Percentiles rank a stretch among this genome's conserved stretches.
These are phyloP conservation scores for Scutellaria minor DNA, from an alignment of 257 asterid genomes.

Conservation along the genomic window DNA sequence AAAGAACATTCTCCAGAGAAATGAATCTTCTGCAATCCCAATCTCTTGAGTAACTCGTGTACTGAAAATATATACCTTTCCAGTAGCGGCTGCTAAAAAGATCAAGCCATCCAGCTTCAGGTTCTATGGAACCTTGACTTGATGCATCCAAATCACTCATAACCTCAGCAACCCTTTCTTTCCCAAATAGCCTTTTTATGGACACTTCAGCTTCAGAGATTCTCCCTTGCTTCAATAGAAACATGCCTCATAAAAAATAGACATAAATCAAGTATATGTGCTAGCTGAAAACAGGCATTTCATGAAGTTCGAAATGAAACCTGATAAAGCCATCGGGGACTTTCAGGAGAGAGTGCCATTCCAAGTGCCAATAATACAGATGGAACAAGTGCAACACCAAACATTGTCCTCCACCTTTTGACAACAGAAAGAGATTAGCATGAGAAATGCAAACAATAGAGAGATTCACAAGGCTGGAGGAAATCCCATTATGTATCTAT, in stretches of 20 bases:
- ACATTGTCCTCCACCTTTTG: constrained; percentile 99
- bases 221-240: constrained; percentile 75
- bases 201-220: constrained; percentile 76
- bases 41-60: constrained; percentile 7
- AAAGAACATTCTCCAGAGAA: not conserved
- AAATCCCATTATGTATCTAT: not conserved
- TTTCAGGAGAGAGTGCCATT: constrained; percentile 96
- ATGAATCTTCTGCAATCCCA: not conserved
- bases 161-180: constrained; percentile 91
- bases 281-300: constrained; percentile 17
- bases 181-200: constrained; percentile 75
- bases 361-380: constrained; percentile 85
- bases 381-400: constrained; percentile 78
- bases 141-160: constrained; percentile 81
- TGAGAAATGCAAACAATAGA: not conserved
- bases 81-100: constrained; percentile 91
- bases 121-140: constrained; percentile 81
- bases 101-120: constrained; percentile 98
- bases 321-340: constrained; percentile 99
- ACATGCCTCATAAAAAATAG: constrained; percentile 20
- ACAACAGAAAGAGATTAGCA: constrained; percentile 29
- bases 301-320: constrained; percentile 32
- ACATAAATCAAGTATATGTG: not conserved
- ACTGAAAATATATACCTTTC: constrained; percentile 63
- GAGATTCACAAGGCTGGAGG: not conserved